Percentiles rank a stretch among this genome's conserved stretches.
These are phyloP conservation scores for Nissolia schottii DNA, from an alignment of 306 rosid species.

Conservation along the genomic window DNA sequence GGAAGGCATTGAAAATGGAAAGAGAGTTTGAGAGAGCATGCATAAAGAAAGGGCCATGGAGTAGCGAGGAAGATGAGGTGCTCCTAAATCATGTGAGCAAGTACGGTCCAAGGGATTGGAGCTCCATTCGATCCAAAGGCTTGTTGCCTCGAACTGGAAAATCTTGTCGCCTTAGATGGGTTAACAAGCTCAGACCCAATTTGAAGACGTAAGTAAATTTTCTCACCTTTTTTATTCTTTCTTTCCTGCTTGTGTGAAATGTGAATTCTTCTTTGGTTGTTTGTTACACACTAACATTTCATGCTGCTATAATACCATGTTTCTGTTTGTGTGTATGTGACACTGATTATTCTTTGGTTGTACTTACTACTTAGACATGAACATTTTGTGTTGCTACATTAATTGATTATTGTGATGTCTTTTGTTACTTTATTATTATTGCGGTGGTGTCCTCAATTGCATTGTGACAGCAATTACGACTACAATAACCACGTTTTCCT, in stretches of 20 bases:
- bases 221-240: background rate
- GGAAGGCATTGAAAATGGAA: conserved; percentile 29
- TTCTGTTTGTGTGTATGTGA: background rate
- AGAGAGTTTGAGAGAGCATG: conserved; percentile 22
- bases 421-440: no score
- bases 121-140: conserved; percentile 73
- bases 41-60: conserved; percentile 64
- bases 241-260: background rate
- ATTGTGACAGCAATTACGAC: no score
- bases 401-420: no score
- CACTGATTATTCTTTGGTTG: background rate
- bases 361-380: background rate
- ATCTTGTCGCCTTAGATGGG: conserved; percentile 66
- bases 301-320: background rate
- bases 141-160: conserved; percentile 50
- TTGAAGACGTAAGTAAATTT: conserved; percentile 38
- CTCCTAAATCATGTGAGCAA: conserved; percentile 39
- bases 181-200: conserved; percentile 58
- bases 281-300: background rate
- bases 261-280: background rate
- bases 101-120: conserved; percentile 61
- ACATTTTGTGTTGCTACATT: background rate
- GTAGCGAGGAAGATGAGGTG: conserved; percentile 59
- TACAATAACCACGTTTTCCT: no score
- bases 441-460: no score